Evolutionary conservation across 129 eudicot species (phyloP), one percentile per base, ranked within the genome.

Genomic region (Pittosporum tobira): DNA sequence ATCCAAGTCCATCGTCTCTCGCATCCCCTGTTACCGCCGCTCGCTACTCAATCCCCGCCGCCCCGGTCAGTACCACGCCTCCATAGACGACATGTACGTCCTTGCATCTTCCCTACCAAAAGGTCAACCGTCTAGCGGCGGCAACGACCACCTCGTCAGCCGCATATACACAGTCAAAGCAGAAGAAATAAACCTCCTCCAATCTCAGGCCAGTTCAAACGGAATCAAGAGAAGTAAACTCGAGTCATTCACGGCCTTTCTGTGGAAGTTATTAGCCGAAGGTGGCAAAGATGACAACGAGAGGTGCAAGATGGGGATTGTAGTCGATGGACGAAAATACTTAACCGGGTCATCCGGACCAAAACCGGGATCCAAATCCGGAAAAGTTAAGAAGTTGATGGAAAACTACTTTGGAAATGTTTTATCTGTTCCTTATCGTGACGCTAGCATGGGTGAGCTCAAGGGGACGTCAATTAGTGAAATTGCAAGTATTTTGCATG

Each of bases 1-100:
- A 62, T 61, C 56, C 0, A 8, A 24, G 71, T 51, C 61, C 76
- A 3, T 56, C 65, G 0, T 65, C 82, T 55, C 77, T 4, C 36
- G 22, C 59, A 42, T 56, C 11, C 90, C 90, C 22, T 83, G 75
- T n/a, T 79, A 75, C 57, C 51, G 70, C 5, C 73, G 90, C 19
- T 72, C 85, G 1, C 45, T 69, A 13, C 71, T 79, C 11, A 49
- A 59, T n/a, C 80, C 90, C 0, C 70, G 90, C 12, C 56, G 62
- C 64, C 80, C 80, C 16, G 51, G 63, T n/a, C 5, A 18, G 26
- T 70, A 29, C 50, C 46, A 65, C 61, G 2, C 7, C 20, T 75
- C 76, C 26, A 15, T 65, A 4, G 55, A 64, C 47, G 2, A 51
- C 30, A 38, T 66, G 51, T 78, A 69, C 40, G 59, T 65, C 14